A percentile compares a stretch with the other conserved stretches of the same genome.
Evolutionary conservation across 2,329 filamentous ascomycete genomes (phyloP).

Genomic region (Colletotrichum sp.): DNA sequence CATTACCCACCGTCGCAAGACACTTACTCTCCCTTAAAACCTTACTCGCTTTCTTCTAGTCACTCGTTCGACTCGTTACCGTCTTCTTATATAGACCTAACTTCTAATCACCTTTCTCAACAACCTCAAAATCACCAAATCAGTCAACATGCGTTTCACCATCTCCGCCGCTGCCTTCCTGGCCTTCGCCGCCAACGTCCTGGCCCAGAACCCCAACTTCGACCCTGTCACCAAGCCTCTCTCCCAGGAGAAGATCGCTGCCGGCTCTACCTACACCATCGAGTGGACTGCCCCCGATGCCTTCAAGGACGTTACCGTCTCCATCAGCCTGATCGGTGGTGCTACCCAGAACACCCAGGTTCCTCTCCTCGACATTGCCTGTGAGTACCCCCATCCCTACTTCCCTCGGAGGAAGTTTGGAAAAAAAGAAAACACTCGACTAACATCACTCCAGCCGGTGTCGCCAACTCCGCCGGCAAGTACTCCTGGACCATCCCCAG

Average conservation of each 20-base stretch:
- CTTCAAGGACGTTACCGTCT: constrained; percentile 49
- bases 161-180: constrained; percentile 52
- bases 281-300: constrained; percentile 49
- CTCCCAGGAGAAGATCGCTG: constrained; percentile 46
- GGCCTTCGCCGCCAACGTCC: constrained; percentile 54
- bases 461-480: constrained; percentile 48
- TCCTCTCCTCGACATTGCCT: constrained; percentile 47
- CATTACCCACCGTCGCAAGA: constrained; percentile 17
- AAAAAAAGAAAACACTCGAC: not conserved
- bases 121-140: constrained; percentile 16
- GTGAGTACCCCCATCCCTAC: constrained; percentile 45
- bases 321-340: constrained; percentile 62
- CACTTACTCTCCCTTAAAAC: constrained; percentile 1
- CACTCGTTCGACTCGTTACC: constrained; percentile 11
- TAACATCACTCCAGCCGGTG: constrained; percentile 41
- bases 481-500: constrained; percentile 58
- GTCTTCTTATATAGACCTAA: constrained; percentile 12
- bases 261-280: constrained; percentile 56
- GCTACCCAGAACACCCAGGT: constrained; percentile 45
- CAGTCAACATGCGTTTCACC: constrained; percentile 60
- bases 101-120: constrained; percentile 8
- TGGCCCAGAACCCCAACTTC: constrained; percentile 63
- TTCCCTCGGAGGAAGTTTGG: not conserved
- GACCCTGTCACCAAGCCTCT: constrained; percentile 56
- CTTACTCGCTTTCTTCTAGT: constrained; percentile 11